Conservation (phyloP, 2,329 filamentous ascomycete genomes). For the Penicillium brevicompactum region DNA sequence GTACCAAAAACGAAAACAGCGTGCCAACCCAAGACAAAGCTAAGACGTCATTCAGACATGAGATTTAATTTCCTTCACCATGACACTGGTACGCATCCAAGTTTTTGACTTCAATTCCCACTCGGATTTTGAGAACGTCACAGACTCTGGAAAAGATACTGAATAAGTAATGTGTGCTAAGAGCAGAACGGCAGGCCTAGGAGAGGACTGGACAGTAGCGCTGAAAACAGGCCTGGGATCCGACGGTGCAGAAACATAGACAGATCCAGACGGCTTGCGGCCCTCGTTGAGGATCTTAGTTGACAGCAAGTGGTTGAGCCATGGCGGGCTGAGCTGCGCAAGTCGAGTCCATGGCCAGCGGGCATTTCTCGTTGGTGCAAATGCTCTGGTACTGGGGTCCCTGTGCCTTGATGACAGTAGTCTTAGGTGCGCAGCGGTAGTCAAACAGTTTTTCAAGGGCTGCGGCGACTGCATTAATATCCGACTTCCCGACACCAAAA, state of each 20-base stretch:
- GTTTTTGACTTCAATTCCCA: not conserved
- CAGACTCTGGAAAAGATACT: no score
- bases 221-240: not conserved
- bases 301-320: conserved; percentile 21
- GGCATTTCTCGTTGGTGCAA: conserved; percentile 57
- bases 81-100: no score
- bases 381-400: conserved; percentile 57
- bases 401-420: conserved; percentile 49
- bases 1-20: no score
- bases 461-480: conserved; percentile 53
- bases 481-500: conserved; percentile 60
- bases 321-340: conserved; percentile 38
- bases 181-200: conserved; percentile 1
- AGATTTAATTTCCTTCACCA: no score
- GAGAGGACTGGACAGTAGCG: conserved; percentile 2
- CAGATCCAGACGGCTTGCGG: conserved; percentile 1
- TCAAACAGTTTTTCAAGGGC: conserved; percentile 56
- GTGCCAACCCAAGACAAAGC: no score
- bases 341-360: conserved; percentile 47
- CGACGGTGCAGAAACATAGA: not conserved
- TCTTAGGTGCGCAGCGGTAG: conserved; percentile 53
- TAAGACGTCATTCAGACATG: no score
- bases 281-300: conserved; percentile 15
- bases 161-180: not conserved
- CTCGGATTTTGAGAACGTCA: no score